phyloP scores from a whole-genome alignment of 176 grass and related monocot genomes.

The Bonia amplexicaulis region DNA sequence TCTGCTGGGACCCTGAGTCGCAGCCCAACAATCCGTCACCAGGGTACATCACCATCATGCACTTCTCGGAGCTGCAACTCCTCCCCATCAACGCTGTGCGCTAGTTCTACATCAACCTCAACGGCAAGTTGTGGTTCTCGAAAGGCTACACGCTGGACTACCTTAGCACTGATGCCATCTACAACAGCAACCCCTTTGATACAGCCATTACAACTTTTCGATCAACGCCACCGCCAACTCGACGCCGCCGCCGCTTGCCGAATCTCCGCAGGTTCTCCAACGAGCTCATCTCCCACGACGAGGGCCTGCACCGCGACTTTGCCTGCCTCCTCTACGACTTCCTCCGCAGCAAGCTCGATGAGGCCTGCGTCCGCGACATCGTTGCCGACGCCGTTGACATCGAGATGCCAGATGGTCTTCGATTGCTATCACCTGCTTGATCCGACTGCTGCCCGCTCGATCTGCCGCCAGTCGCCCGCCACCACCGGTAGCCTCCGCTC shows the following conservation, averaged over 20 bases:
- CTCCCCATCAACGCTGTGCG: slow-evolving; percentile 11
- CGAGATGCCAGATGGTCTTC: slow-evolving; percentile 17
- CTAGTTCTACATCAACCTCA: slow-evolving; percentile 25
- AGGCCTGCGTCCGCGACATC: slow-evolving; percentile 49
- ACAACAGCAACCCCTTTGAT: not conserved
- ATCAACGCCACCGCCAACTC: slow-evolving; percentile 36
- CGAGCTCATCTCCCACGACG: slow-evolving; percentile 97
- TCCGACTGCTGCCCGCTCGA: too few species aligned
- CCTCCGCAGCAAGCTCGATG: slow-evolving; percentile 48
- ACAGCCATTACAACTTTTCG: not conserved
- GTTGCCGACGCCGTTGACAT: slow-evolving; percentile 63
- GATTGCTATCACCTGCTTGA: too few species aligned
- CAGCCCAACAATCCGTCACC: too few species aligned
- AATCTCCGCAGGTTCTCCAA: slow-evolving; percentile 94
- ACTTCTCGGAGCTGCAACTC: slow-evolving; percentile 33
- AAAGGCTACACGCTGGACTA: not conserved
- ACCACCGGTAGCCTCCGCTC: too few species aligned
- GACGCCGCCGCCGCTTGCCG: slow-evolving; percentile 39
- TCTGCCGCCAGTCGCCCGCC: too few species aligned
- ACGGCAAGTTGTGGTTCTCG: not conserved
- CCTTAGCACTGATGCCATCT: not conserved
- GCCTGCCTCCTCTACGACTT: slow-evolving; percentile 80
- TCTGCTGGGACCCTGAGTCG: too few species aligned
- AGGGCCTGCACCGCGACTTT: slow-evolving; percentile 93
- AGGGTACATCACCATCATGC: not conserved